Conservation (phyloP, 768 basidiomycete species). For the Lactifluus volemus region DNA sequence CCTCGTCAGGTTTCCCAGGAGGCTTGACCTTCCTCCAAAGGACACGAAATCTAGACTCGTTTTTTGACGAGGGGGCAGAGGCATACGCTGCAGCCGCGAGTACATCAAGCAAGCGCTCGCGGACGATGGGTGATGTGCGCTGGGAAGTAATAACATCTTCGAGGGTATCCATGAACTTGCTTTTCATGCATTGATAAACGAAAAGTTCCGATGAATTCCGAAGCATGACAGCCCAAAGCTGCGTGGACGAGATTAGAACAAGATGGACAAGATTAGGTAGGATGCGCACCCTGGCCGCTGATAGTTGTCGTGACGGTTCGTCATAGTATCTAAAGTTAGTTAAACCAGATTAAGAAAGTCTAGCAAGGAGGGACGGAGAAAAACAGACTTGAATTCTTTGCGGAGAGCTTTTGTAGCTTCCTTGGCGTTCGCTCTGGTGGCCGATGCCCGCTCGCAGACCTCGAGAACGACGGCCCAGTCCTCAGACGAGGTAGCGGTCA, state of each 20-base stretch:
- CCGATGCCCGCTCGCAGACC: slow-evolving; percentile 76
- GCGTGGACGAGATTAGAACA: not conserved
- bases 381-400: slow-evolving; percentile 72
- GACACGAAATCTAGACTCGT: slow-evolving; percentile 47
- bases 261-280: not conserved
- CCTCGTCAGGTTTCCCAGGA: slow-evolving; percentile 72
- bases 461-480: slow-evolving; percentile 78
- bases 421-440: slow-evolving; percentile 63
- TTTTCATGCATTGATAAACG: slow-evolving; percentile 55
- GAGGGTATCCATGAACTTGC: slow-evolving; percentile 75
- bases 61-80: slow-evolving; percentile 27
- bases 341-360: not conserved
- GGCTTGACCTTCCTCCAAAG: slow-evolving; percentile 80
- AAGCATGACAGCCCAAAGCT: slow-evolving; percentile 90
- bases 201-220: slow-evolving; percentile 70
- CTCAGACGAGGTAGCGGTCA: slow-evolving; percentile 72
- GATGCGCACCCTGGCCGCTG: slow-evolving; percentile 18
- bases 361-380: not conserved
- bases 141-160: slow-evolving; percentile 60
- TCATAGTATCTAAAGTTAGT: slow-evolving; percentile 14
- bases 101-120: slow-evolving; percentile 72
- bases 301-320: slow-evolving; percentile 17
- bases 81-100: slow-evolving; percentile 75
- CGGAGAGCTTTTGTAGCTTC: slow-evolving; percentile 78
- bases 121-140: slow-evolving; percentile 68